Evolutionary conservation across 2,329 filamentous ascomycete genomes (phyloP), one percentile per base, ranked within the genome.

Genomic region (Akanthomyces uredinophilus): DNA sequence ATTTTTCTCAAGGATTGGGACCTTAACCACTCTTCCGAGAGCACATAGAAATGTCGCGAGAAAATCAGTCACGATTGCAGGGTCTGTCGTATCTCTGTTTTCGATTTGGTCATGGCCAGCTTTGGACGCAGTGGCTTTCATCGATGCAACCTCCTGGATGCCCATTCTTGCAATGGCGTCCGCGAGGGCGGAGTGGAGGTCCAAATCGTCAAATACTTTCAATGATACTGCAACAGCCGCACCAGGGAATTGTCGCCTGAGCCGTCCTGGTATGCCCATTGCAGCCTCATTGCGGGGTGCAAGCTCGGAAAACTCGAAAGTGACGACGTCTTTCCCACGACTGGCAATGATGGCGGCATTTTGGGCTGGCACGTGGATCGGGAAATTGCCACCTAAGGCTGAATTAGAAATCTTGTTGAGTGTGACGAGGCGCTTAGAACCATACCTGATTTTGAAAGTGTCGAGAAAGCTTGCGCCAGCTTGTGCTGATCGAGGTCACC

Each of bases 161-260:
- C 53, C 29, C 60, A 62, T 62, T 51, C 13, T 57, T 16, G 46
- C 16, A 13, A 62, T 13, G 13, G 60, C 44, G 18, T 56, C 53
- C 1, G 46, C 24, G 5, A 62, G 5, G 0, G 52, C n/a, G 14
- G 22, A 24, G 14, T 37, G 46, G 2, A 62, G 39, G 11, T 56
- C 37, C 2, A 18, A 3, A 37, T 52, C 20, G 14, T 27, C 27
- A 27, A 57, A 56, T 4, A 52, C 27, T 10, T 11, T 3, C 6
- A 35, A 10, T 13, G 60, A 53, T 35, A 62, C 46, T 4, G 44
- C 32, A 3, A 62, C 27, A 11, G 60, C 52, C 8, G 52, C 37
- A 24, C 46, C 60, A 8, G 53, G 60, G 18, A 62, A 62, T 8
- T 44, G 44, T 18, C 60, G 43, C 37, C 39, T 37, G 2, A 62